Evolutionary conservation across 2,329 filamentous ascomycete species (phyloP), one percentile per base, ranked within the genome.

Genomic region (Trichoderma endophyticum): DNA sequence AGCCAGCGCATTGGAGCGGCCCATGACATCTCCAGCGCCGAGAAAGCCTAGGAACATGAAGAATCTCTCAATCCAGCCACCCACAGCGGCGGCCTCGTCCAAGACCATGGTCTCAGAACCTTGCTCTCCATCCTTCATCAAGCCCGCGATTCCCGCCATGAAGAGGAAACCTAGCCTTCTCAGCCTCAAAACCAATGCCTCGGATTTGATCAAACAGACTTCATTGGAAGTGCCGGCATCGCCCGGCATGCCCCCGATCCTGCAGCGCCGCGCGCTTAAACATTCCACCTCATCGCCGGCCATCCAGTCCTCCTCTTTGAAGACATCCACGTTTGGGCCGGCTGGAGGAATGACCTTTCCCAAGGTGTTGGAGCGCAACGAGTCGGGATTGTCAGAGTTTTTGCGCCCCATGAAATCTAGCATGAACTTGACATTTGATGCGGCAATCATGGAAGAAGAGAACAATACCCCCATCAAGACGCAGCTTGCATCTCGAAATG

Each of bases 21-120:
- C 89, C 18, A 90, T 90, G 87, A 91, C 90, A 24, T 91, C 90
- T 26, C 90, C 91, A 8, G 90, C 89, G 4, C 91, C 91, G 1
- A 87, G 92, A 77, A 91, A 92, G 77, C 87, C 88, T n/a, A 90
- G 92, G 72, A 96, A 96, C 78, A 91, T 94, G 82, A 96, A 96
- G 82, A 93, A 93, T 51, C 86, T 96, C 5, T 94, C 92, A 2
- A 92, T 96, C 60, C 92, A 95, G 77, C 90, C 86, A 0, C 84
- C 87, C 62, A 82, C 81, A 12, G 78, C 81, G 62, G 82, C 83
- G 48, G 81, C 85, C 9, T 82, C 86, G 77, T 79, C 87, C 75
- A 81, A 85, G 11, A 82, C 84, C 1, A 81, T 88, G 69, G 83
- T 86, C 12, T 89, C 90, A 0, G 92, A 93, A 54, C 91, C 93